Evolutionary conservation across 2,329 filamentous ascomycete species (phyloP).

Genomic region (Clonostachys chloroleuca): DNA sequence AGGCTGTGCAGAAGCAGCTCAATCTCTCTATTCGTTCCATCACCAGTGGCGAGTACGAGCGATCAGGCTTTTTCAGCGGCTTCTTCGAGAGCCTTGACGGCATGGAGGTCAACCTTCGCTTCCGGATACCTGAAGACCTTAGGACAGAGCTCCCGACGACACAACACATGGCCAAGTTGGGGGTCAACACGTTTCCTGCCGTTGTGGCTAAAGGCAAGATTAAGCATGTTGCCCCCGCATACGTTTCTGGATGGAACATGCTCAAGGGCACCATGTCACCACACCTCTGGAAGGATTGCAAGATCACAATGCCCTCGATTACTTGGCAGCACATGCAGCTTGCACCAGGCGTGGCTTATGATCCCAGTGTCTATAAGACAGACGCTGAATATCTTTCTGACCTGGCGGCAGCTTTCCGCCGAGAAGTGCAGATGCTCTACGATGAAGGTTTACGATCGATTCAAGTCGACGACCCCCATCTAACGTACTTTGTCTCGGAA

Average conservation of each 20-base stretch:
- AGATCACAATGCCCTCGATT: slow-evolving; percentile 63
- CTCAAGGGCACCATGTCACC: slow-evolving; percentile 40
- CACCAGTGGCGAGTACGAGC: slow-evolving; percentile 65
- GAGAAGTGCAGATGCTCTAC: slow-evolving; percentile 50
- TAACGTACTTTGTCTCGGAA: slow-evolving; percentile 64
- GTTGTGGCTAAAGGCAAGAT: slow-evolving; percentile 37
- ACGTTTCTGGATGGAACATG: slow-evolving; percentile 36
- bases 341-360: slow-evolving; percentile 47
- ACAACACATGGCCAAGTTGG: slow-evolving; percentile 27
- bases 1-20: slow-evolving; percentile 62
- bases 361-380: slow-evolving; percentile 41
- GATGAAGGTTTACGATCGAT: slow-evolving; percentile 50
- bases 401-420: slow-evolving; percentile 49
- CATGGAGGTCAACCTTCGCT: slow-evolving; percentile 4
- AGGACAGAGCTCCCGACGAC: slow-evolving; percentile 22
- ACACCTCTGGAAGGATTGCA: slow-evolving; percentile 58
- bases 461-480: slow-evolving; percentile 60
- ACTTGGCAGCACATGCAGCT: slow-evolving; percentile 61
- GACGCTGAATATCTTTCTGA: slow-evolving; percentile 54
- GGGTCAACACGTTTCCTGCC: slow-evolving; percentile 30
- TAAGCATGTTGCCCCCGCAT: slow-evolving; percentile 30
- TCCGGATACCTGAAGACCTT: slow-evolving; percentile 9
- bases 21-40: slow-evolving; percentile 58
- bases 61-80: slow-evolving; percentile 43
- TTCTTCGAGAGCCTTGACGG: slow-evolving; percentile 41